phyloP scores from a whole-genome alignment of 1,139 yeast genomes.

The Meyerozyma smithsonii region DNA sequence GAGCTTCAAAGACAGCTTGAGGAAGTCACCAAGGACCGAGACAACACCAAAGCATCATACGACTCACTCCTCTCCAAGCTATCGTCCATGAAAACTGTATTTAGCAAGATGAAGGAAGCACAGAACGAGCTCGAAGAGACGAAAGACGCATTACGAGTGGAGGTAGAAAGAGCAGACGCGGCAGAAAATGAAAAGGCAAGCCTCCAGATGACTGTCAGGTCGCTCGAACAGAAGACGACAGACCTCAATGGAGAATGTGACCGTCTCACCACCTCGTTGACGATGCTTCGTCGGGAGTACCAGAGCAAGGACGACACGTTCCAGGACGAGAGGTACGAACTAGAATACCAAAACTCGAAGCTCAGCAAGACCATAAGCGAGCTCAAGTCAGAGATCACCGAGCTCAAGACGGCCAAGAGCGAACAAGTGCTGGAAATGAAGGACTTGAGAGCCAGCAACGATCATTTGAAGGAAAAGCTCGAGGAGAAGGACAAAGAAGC shows the following conservation, averaged over 20 bases:
- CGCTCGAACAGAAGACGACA: slow-evolving; percentile 48
- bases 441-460: slow-evolving; percentile 36
- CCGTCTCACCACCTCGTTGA: slow-evolving; percentile 47
- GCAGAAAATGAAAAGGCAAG: slow-evolving; percentile 14
- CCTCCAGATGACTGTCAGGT: slow-evolving; percentile 10
- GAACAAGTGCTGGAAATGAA: slow-evolving; percentile 46
- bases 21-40: slow-evolving; percentile 45
- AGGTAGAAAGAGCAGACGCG: slow-evolving; percentile 28
- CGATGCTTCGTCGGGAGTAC: slow-evolving; percentile 40
- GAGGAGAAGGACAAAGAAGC: slow-evolving; percentile 10
- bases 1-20: slow-evolving; percentile 7
- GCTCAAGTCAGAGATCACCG: slow-evolving; percentile 38
- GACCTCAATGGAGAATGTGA: slow-evolving; percentile 67
- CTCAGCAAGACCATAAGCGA: slow-evolving; percentile 36
- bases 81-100: slow-evolving; percentile 74
- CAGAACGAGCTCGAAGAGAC: slow-evolving; percentile 64
- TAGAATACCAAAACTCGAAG: slow-evolving; percentile 35
- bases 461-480: slow-evolving; percentile 41
- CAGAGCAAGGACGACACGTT: slow-evolving; percentile 38
- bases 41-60: slow-evolving; percentile 65
- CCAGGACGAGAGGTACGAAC: slow-evolving; percentile 43
- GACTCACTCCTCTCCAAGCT: slow-evolving; percentile 70
- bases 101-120: slow-evolving; percentile 70
- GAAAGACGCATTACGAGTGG: slow-evolving; percentile 32
- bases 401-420: slow-evolving; percentile 40